Percentiles rank a stretch among this genome's conserved stretches.
phyloP scores from a whole-genome alignment of 768 basidiomycete genomes.

The Trametes maxima region DNA sequence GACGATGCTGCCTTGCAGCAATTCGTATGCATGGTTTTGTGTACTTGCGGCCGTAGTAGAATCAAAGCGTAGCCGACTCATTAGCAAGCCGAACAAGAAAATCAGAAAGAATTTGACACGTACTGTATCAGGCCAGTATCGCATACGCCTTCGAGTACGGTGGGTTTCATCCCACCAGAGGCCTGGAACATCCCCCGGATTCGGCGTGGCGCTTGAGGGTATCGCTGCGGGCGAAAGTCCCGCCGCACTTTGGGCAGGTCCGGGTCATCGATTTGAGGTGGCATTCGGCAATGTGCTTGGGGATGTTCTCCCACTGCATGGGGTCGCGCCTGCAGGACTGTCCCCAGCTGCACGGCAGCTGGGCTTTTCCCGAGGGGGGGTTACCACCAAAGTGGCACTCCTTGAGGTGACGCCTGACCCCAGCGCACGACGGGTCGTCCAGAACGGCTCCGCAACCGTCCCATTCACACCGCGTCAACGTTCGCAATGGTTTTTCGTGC shows the following conservation, averaged over 20 bases:
- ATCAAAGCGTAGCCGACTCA: no score
- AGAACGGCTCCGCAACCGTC: conserved; percentile 6
- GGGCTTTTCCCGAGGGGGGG: background rate
- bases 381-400: conserved; percentile 6
- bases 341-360: conserved; percentile 14
- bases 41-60: no score
- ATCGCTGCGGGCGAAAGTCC: conserved; percentile 20
- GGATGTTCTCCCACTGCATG: conserved; percentile 24
- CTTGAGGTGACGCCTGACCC: conserved; percentile 17
- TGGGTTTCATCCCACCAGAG: background rate
- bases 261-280: conserved; percentile 19
- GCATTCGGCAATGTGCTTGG: conserved; percentile 24
- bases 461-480: background rate
- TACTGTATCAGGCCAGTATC: background rate
- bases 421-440: conserved; percentile 13
- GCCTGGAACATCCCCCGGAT: background rate
- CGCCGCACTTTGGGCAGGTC: conserved; percentile 9
- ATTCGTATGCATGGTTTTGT: no score
- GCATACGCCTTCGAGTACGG: background rate
- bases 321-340: conserved; percentile 8
- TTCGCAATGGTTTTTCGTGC: background rate
- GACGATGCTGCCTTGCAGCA: no score
- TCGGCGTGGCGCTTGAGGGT: conserved; percentile 20
- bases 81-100: no score
- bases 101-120: background rate